Percentiles rank a stretch among this genome's conserved stretches.
phyloP scores from a whole-genome alignment of 345 rosid genomes.

The Lenwebbia sp. region DNA sequence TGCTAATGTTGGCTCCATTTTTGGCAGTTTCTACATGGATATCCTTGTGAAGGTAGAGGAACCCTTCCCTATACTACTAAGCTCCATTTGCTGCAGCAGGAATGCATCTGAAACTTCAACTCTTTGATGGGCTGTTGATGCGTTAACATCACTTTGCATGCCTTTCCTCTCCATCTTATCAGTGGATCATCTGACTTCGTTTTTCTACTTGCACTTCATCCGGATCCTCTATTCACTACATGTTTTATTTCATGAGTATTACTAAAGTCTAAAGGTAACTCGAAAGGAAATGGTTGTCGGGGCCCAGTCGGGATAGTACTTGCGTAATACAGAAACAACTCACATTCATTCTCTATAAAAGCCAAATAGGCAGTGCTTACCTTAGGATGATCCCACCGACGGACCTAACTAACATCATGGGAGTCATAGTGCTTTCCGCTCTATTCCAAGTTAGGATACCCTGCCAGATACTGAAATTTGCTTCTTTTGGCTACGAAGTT shows the following conservation, averaged over 20 bases:
- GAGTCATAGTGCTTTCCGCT: not conserved
- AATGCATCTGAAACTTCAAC: not conserved
- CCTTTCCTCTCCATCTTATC: not conserved
- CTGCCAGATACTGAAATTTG: not conserved
- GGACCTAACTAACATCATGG: not conserved
- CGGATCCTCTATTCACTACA: not conserved
- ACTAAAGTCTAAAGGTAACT: not conserved
- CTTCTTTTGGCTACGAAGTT: not conserved
- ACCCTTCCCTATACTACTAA: not conserved
- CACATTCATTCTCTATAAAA: not conserved
- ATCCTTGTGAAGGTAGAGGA: constrained; percentile 7
- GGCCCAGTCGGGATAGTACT: not conserved
- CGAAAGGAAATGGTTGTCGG: not conserved
- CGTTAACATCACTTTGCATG: not conserved
- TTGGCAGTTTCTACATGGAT: constrained; percentile 32
- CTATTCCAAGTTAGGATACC: not conserved
- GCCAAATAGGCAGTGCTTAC: not conserved
- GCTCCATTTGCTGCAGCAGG: not conserved
- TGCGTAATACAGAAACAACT: not conserved
- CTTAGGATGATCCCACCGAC: not conserved
- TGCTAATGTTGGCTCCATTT: constrained; percentile 41
- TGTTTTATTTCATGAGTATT: not conserved
- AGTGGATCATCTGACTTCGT: not conserved
- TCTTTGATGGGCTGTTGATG: not conserved
- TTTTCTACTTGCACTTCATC: not conserved